Conservation (phyloP, 1,139 yeast genomes). For the Yamadazyma triangularis region DNA sequence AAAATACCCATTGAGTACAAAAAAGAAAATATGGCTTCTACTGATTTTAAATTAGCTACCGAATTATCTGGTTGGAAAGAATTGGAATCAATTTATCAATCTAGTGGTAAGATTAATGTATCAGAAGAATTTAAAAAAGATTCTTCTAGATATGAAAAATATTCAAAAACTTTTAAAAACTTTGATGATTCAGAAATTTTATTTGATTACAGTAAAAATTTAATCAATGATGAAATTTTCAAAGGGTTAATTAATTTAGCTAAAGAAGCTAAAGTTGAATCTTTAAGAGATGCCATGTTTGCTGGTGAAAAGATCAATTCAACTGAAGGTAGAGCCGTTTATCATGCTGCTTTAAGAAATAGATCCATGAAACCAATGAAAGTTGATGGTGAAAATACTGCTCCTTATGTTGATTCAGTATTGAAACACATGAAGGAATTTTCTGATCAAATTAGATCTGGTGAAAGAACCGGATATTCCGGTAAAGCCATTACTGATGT, state of each 20-base stretch:
- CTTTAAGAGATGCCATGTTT: slow-evolving; percentile 86
- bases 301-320: slow-evolving; percentile 89
- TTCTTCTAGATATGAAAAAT: slow-evolving; percentile 68
- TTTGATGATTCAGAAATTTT: slow-evolving; percentile 83
- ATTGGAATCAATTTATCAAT: slow-evolving; percentile 65
- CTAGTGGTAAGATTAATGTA: slow-evolving; percentile 68
- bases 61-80: slow-evolving; percentile 84
- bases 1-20: too few relatives aligned
- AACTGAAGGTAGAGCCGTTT: slow-evolving; percentile 96
- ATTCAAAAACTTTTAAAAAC: slow-evolving; percentile 72
- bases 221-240: slow-evolving; percentile 80
- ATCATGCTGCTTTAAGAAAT: slow-evolving; percentile 94
- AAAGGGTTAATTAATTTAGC: slow-evolving; percentile 70
- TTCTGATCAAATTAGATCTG: slow-evolving; percentile 83
- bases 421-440: slow-evolving; percentile 95
- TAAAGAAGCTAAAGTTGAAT: slow-evolving; percentile 83
- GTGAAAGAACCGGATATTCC: slow-evolving; percentile 94
- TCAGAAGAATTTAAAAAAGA: slow-evolving; percentile 75
- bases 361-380: slow-evolving; percentile 70
- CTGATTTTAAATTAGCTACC: slow-evolving; percentile 59
- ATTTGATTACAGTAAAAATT: slow-evolving; percentile 93
- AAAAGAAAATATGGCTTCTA: slow-evolving; percentile 5
- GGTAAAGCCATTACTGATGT: slow-evolving; percentile 91
- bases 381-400: slow-evolving; percentile 86
- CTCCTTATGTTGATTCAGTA: slow-evolving; percentile 85